These are phyloP conservation scores for Gnomoniopsis sp. DNA, from an alignment of 2,329 filamentous ascomycete species.

Conservation along the genomic window DNA sequence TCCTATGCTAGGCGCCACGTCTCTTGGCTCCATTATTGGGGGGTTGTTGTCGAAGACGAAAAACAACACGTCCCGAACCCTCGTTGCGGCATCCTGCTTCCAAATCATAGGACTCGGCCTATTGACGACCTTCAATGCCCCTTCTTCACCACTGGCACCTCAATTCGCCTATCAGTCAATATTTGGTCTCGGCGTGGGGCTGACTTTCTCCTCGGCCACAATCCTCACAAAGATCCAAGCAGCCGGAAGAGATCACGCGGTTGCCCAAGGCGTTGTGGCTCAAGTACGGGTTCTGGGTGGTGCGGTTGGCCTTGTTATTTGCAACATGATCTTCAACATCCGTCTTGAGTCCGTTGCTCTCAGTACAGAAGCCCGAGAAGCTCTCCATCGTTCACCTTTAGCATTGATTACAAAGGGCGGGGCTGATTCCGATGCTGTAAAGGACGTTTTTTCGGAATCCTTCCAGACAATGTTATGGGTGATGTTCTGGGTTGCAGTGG, in stretches of 20 bases:
- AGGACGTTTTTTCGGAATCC: slow-evolving; percentile 40
- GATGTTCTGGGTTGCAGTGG: slow-evolving; percentile 41
- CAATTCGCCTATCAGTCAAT: slow-evolving; percentile 55
- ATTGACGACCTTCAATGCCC: slow-evolving; percentile 40
- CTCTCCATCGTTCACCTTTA: slow-evolving; percentile 42
- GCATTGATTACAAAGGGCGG: slow-evolving; percentile 33
- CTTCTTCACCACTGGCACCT: slow-evolving; percentile 30
- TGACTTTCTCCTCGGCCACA: slow-evolving; percentile 54
- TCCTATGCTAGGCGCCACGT: slow-evolving; percentile 55
- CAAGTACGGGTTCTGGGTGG: slow-evolving; percentile 60
- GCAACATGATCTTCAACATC: slow-evolving; percentile 56
- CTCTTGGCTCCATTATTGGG: slow-evolving; percentile 53
- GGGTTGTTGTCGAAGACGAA: slow-evolving; percentile 50
- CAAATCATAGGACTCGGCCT: slow-evolving; percentile 52
- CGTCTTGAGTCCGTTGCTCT: slow-evolving; percentile 34
- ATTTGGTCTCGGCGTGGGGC: slow-evolving; percentile 57
- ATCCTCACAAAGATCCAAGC: slow-evolving; percentile 56
- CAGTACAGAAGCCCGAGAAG: slow-evolving; percentile 34
- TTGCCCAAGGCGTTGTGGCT: slow-evolving; percentile 57
- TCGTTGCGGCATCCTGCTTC: slow-evolving; percentile 46
- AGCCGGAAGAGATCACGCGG: slow-evolving; percentile 46
- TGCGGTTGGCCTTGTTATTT: slow-evolving; percentile 54
- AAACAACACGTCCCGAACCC: slow-evolving; percentile 51
- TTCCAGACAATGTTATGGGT: slow-evolving; percentile 45
- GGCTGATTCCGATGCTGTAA: slow-evolving; percentile 32